Percentiles rank a stretch among this genome's conserved stretches.
phyloP scores from a whole-genome alignment of 257 asterid species.

The Jacaranda copaia region DNA sequence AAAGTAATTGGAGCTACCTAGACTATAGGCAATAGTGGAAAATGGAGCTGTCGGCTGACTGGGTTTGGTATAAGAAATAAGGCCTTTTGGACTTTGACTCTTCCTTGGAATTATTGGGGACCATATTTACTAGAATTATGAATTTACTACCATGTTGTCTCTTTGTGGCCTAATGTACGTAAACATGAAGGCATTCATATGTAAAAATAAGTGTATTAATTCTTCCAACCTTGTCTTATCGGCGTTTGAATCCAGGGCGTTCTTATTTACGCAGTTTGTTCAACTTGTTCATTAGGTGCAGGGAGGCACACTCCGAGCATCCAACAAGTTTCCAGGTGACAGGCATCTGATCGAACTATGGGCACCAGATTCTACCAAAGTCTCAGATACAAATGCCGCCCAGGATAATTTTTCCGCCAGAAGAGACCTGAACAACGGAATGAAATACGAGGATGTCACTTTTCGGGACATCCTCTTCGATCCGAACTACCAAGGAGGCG shows the following conservation, averaged over 20 bases:
- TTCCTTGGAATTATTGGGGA: neutral
- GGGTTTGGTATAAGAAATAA: neutral
- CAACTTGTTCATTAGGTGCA: conserved; percentile 42
- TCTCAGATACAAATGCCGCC: neutral
- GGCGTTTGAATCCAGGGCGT: no score
- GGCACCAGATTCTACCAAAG: conserved; percentile 49
- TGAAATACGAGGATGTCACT: conserved; percentile 60
- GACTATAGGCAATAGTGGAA: neutral
- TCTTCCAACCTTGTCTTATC: neutral
- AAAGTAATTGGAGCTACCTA: neutral
- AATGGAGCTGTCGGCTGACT: neutral
- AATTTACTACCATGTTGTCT: no score
- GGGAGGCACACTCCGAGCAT: conserved; percentile 65
- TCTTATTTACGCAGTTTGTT: no score
- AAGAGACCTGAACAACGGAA: conserved; percentile 47
- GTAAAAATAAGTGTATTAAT: neutral
- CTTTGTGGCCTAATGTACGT: no score
- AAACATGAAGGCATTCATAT: no score
- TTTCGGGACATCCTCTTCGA: conserved; percentile 69
- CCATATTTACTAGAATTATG: neutral
- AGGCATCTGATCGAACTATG: conserved; percentile 63
- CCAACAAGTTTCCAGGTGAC: conserved; percentile 56
- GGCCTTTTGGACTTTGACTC: neutral
- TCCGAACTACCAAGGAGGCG: conserved; percentile 62
- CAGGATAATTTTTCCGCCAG: conserved; percentile 13